Evolutionary conservation across 202 grass and related monocot genomes (phyloP), one percentile per base, ranked within the genome.

Genomic region (Carex sylvatica): DNA sequence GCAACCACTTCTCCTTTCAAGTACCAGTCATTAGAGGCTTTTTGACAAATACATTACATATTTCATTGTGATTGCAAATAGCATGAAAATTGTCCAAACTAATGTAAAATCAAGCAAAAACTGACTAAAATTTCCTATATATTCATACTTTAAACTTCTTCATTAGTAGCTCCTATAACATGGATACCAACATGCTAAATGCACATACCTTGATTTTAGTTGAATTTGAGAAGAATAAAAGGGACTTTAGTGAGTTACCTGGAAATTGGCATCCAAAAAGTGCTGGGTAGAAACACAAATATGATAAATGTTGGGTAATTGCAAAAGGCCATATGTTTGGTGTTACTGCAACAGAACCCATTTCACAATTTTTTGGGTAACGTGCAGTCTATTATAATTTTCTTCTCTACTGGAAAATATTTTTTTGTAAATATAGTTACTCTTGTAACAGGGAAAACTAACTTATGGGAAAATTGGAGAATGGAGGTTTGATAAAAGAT

Each of bases 401-500:
- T 54, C 70, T 80, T n/a, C 70, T 11, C 10, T 58, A 77, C 20
- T 61, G 20, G 59, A 22, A 61, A 61, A 61, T 19, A 2, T 24
- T 22, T 19, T 11, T 23, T 61, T 61, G 2, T 24, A 61, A n/a
- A 61, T 61, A 20, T 23, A 9, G 59, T 22, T 61, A 23, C 66
- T 38, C 71, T 7, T 84, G 49, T 40, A 49, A 49, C 72, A 98
- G 95, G 95, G 92, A 65, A 88, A 94, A 70, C 61, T 86, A 73
- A 94, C 89, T 83, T 93, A 98, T 6, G 95, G 92, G 1, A 94
- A 88, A 93, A 83, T 94, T 86, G 95, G 95, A 80, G 92, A 93
- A 85, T 98, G 90, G 95, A 91, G 90, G 62, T 94, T 98, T 91
- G 92, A 98, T 86, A 98, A 94, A 88, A 98, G 95, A 90, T 87